Evolutionary conservation across 1,284 basidiomycete genomes (phyloP).

Genomic region (Pseudozyma sp.): DNA sequence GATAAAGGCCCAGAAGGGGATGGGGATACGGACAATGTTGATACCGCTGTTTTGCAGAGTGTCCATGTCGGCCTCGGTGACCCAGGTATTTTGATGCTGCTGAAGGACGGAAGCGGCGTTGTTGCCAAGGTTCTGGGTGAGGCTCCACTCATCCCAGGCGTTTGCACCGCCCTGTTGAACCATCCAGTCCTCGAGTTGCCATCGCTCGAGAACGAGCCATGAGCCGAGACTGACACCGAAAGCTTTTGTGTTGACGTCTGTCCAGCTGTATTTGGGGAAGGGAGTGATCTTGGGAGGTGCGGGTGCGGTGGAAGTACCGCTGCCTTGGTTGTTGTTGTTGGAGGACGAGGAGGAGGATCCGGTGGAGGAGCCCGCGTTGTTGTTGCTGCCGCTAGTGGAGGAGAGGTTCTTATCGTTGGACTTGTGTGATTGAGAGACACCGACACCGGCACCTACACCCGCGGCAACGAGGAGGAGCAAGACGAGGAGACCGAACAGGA

Average conservation of each 20-base stretch:
- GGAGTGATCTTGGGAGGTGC: conserved; percentile 44
- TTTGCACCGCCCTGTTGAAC: conserved; percentile 62
- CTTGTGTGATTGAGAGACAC: conserved; percentile 29
- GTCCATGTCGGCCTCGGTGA: conserved; percentile 69
- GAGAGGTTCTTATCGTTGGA: conserved; percentile 41
- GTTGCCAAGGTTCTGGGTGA: conserved; percentile 64
- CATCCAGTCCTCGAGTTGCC: conserved; percentile 71
- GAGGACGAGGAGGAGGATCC: conserved; percentile 5
- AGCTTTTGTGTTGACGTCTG: conserved; percentile 62
- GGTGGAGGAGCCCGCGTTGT: conserved; percentile 12
- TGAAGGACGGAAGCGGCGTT: conserved; percentile 43
- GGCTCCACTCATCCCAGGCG: conserved; percentile 69
- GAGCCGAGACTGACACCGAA: conserved; percentile 65
- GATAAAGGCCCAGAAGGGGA: conserved; percentile 68
- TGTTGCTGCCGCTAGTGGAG: conserved; percentile 2
- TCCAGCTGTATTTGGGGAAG: conserved; percentile 64
- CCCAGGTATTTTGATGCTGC: conserved; percentile 69
- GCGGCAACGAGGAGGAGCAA: conserved; percentile 45
- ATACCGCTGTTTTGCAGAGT: conserved; percentile 62
- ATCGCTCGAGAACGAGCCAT: conserved; percentile 67
- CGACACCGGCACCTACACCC: conserved; percentile 51
- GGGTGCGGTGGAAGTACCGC: conserved; percentile 9
- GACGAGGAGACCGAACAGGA: conserved; percentile 37
- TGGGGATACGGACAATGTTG: conserved; percentile 69
- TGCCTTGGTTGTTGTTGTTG: conserved; percentile 7